Base-by-base conservation (phyloP, 2,329 filamentous ascomycete species). In the Fusarium concolor region DNA sequence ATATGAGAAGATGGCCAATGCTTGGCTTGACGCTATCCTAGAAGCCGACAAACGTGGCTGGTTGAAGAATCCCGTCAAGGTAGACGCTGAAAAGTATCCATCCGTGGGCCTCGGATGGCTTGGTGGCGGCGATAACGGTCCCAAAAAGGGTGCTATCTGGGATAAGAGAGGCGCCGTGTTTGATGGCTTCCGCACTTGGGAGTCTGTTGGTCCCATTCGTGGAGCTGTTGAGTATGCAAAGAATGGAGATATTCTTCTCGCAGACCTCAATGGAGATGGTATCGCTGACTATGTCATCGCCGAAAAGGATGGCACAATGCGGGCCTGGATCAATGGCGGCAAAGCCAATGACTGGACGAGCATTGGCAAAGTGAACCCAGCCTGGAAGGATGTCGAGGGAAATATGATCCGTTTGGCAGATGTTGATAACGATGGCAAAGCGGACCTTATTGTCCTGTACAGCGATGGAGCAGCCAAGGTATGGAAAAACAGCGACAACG, bases 1-100 rank as follows among this genome's bases (percentile, higher is more conserved):
- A 7, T 67, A 66, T 6, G n/a, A 62, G 22, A 67, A 67, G 37
- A 67, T 67, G 62, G 62, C 64, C n/a, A 9, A 56, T 22, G 62
- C 56, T 7, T 67, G 62, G 64, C 18, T 62, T 5, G 20, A 67
- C 2, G 64, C 52, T 12, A 65, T 67, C 28, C 10, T 47, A 0
- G 56, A 67, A n/a, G 64, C 56, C 2, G 39, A 62, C 8, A 7
- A 28, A 3, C 45, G 52, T 10, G 64, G 64, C 10, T 66, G 52
- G 52, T 3, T 65, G 15, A 47, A 65, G 37, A 24, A 20, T 3
- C 64, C 64, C 3, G 33, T 43, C 5, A 29, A 24, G 10, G 29
- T 26, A 12, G 24, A 37, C 9, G n/a, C 42, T 10, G 9, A 8
- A 5, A 35, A 20, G 0, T n/a, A 24, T 6, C 56, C 51, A 9